These are phyloP conservation scores for Harringtonia aguacate DNA, from an alignment of 2,329 filamentous ascomycete genomes.

Conservation along the genomic window DNA sequence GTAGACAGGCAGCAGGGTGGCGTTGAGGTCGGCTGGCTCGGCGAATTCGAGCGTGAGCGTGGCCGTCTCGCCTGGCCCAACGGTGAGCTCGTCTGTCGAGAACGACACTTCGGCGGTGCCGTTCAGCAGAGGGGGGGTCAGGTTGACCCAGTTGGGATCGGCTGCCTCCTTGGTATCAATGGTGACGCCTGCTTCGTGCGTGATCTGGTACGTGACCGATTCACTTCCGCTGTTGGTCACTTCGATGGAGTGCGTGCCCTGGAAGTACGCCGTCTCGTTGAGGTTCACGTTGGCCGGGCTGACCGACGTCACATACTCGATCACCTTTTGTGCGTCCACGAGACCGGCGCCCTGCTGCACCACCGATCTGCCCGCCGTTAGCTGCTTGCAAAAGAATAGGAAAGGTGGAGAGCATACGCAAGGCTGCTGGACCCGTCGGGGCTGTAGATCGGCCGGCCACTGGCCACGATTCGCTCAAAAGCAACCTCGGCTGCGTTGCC, in stretches of 20 bases:
- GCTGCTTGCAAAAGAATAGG: background rate
- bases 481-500: background rate
- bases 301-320: constrained; percentile 5
- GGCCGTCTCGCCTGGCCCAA: constrained; percentile 2
- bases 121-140: constrained; percentile 4
- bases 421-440: background rate
- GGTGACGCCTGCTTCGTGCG: constrained; percentile 4
- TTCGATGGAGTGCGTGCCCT: constrained; percentile 1
- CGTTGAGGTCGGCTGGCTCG: constrained; percentile 8
- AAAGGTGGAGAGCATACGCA: background rate
- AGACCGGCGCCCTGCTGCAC: constrained; percentile 9
- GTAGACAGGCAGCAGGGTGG: constrained; percentile 20
- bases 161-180: constrained; percentile 1
- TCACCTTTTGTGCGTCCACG: constrained; percentile 8
- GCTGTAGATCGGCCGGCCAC: background rate
- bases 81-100: background rate
- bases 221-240: constrained; percentile 3
- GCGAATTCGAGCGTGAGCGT: constrained; percentile 1
- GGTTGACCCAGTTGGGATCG: constrained; percentile 8
- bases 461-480: background rate
- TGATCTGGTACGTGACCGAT: constrained; percentile 6
- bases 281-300: constrained; percentile 5
- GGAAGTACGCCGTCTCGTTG: constrained; percentile 10
- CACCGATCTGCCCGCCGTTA: background rate
- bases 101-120: background rate